Percentiles rank a stretch among this genome's conserved stretches.
Evolutionary conservation across 2,329 filamentous ascomycete species (phyloP).

Genomic region (Aspergillus uvarum): DNA sequence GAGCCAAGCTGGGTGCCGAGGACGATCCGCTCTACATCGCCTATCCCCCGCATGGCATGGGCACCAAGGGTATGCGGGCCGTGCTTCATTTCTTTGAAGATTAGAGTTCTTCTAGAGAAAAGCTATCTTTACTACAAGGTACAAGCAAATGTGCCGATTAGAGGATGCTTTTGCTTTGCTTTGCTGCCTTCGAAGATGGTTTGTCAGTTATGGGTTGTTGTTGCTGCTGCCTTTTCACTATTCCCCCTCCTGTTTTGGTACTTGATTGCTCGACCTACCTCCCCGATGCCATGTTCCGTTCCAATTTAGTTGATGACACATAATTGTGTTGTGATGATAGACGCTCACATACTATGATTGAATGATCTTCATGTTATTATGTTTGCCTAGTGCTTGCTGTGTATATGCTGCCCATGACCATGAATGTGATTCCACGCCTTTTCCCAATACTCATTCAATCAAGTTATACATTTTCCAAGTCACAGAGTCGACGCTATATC

Average conservation of each 20-base stretch:
- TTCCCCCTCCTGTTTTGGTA: not conserved
- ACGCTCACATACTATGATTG: not conserved
- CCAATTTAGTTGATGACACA: not conserved
- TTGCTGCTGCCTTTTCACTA: not conserved
- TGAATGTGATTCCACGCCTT: not conserved
- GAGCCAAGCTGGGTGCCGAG: conserved; percentile 82
- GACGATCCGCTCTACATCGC: conserved; percentile 87
- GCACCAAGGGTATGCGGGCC: conserved; percentile 77
- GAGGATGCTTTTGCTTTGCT: not conserved
- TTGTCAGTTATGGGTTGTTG: not conserved
- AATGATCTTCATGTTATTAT: not conserved
- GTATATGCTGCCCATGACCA: not conserved
- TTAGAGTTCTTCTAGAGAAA: conserved; percentile 21
- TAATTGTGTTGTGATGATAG: not conserved
- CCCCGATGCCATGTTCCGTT: not conserved
- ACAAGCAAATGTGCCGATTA: not conserved
- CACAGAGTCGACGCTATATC: not conserved
- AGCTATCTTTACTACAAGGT: not conserved
- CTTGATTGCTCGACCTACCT: not conserved
- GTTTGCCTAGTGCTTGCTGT: not conserved
- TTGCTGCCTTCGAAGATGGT: not conserved
- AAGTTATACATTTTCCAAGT: no score
- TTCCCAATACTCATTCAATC: not conserved
- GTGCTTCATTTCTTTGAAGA: conserved; percentile 87
- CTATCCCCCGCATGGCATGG: conserved; percentile 82